Conservation (phyloP, 345 rosid genomes). For the Brassica cretica region DNA sequence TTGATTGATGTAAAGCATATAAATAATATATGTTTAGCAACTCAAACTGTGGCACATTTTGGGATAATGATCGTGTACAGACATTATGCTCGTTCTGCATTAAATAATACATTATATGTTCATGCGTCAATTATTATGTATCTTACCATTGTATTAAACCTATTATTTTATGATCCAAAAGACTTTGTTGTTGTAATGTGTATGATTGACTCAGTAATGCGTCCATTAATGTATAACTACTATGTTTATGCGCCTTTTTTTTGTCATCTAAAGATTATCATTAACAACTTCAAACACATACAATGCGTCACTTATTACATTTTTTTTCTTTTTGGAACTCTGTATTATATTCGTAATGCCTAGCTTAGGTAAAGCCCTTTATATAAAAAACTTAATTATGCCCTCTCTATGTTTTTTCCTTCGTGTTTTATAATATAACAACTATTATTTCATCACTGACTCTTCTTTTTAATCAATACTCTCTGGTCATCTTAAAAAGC, state of each 20-base stretch:
- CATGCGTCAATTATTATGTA: constrained; percentile 15
- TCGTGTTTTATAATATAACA: background rate
- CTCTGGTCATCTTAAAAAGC: background rate
- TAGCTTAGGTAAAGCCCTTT: background rate
- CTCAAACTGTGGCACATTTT: constrained; percentile 20
- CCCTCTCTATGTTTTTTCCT: background rate
- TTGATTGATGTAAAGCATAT: constrained; percentile 10
- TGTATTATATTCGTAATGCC: background rate
- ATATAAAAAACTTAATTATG: background rate
- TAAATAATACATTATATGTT: background rate
- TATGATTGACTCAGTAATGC: background rate
- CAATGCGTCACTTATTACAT: background rate
- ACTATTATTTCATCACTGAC: background rate
- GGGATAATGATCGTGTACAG: constrained; percentile 2
- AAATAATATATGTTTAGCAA: constrained; percentile 9
- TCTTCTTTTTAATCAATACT: background rate
- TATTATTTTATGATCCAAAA: constrained; percentile 1
- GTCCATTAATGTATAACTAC: background rate
- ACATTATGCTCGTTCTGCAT: background rate
- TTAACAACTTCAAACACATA: no score
- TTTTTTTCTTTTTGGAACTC: no score
- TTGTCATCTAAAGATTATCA: no score
- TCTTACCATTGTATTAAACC: background rate
- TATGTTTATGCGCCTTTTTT: background rate
- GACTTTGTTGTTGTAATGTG: background rate